These are phyloP conservation scores for Puya raimondii DNA, from an alignment of 176 grass and related monocot species.

Conservation along the genomic window DNA sequence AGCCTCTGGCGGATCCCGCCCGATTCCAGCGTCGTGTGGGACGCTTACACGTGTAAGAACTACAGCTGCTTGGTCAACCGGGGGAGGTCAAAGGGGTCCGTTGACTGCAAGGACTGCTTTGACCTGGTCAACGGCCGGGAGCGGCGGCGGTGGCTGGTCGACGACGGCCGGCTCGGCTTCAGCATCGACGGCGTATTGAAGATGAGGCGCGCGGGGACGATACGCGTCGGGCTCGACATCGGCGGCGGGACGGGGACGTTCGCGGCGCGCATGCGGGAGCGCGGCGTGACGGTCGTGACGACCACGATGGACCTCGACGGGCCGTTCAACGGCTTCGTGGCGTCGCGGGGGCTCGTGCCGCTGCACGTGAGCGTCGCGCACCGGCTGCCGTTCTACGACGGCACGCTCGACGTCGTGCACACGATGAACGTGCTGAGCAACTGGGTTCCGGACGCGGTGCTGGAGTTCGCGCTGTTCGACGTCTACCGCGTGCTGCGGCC, in stretches of 20 bases:
- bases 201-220: conserved; percentile 23
- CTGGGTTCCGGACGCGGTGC: conserved; percentile 49
- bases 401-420: conserved; percentile 72
- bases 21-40: conserved; percentile 61
- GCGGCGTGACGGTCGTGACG: conserved; percentile 61
- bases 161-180: conserved; percentile 41
- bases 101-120: conserved; percentile 91
- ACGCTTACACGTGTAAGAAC: conserved; percentile 84
- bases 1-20: conserved; percentile 67
- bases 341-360: conserved; percentile 53
- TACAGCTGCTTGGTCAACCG: conserved; percentile 74
- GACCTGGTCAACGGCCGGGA: conserved; percentile 54
- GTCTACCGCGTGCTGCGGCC: conserved; percentile 66
- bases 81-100: conserved; percentile 29
- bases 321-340: conserved; percentile 75
- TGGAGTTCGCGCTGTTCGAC: conserved; percentile 69
- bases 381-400: conserved; percentile 62
- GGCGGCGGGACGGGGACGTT: conserved; percentile 76
- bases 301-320: conserved; percentile 69
- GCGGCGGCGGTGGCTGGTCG: conserved; percentile 49
- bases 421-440: conserved; percentile 69
- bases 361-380: conserved; percentile 60
- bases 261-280: conserved; percentile 72
- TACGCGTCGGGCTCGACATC: conserved; percentile 82
- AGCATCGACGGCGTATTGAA: conserved; percentile 55